phyloP scores from a whole-genome alignment of 2,329 filamentous ascomycete species.

The Xylaria sp. region DNA sequence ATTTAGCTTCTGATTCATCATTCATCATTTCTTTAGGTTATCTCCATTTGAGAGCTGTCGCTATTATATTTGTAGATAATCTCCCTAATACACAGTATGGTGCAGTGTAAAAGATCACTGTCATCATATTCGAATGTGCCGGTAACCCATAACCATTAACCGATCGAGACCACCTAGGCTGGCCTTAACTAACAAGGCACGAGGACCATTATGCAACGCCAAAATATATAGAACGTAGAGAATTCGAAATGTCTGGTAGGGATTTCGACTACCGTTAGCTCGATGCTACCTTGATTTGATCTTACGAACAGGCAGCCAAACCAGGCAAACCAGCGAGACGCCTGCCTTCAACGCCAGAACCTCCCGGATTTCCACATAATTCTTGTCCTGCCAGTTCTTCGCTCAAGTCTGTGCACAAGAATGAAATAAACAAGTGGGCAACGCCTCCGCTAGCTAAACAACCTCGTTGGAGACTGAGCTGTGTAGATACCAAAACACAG shows the following conservation, averaged over 20 bases:
- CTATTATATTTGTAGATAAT: neutral
- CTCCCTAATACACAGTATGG: neutral
- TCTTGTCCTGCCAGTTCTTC: conserved; percentile 27
- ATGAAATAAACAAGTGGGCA: conserved; percentile 28
- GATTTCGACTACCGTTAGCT: conserved; percentile 24
- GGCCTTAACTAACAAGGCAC: neutral
- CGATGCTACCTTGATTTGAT: conserved; percentile 10
- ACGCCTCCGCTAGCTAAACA: conserved; percentile 26
- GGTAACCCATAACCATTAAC: neutral
- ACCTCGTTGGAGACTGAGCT: conserved; percentile 8
- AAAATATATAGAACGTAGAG: conserved; percentile 10
- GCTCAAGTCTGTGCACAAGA: conserved; percentile 22
- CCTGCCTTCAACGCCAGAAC: conserved; percentile 35
- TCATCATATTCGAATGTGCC: neutral
- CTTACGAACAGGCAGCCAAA: conserved; percentile 13
- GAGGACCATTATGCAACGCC: neutral
- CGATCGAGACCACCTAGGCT: too few relatives aligned
- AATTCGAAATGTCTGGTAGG: conserved; percentile 12
- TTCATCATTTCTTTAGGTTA: neutral
- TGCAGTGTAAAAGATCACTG: neutral
- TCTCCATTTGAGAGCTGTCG: neutral
- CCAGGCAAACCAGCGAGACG: conserved; percentile 19
- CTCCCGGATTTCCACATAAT: conserved; percentile 25
- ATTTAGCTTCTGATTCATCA: neutral
- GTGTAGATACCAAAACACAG: neutral